Conservation (phyloP, 768 basidiomycete genomes). For the Pleurotus platypus region DNA sequence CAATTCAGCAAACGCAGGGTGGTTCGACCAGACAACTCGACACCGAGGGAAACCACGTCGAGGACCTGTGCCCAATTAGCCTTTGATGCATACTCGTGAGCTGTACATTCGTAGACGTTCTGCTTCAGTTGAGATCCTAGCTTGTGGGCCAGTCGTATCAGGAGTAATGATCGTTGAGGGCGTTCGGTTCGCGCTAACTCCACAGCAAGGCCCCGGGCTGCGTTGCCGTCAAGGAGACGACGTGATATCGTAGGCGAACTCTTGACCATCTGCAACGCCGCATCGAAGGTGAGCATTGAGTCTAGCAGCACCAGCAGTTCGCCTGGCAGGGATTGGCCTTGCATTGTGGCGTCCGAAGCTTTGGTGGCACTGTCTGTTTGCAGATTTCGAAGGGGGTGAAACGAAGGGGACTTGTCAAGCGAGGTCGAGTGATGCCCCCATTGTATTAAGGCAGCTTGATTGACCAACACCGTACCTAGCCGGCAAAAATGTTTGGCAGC, state of each 20-base stretch:
- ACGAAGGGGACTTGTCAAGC: neutral
- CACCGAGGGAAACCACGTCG: constrained; percentile 43
- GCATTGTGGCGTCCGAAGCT: constrained; percentile 4
- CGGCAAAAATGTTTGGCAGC: neutral
- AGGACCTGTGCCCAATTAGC: constrained; percentile 51
- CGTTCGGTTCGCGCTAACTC: constrained; percentile 25
- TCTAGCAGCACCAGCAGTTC: constrained; percentile 2
- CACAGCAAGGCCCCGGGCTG: constrained; percentile 26
- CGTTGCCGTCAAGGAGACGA: constrained; percentile 29
- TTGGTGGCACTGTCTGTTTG: neutral
- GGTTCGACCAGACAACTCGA: constrained; percentile 42
- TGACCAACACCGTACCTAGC: neutral
- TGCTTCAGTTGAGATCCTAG: constrained; percentile 48
- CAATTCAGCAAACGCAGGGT: constrained; percentile 66
- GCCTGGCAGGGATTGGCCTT: neutral
- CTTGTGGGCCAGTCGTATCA: constrained; percentile 44
- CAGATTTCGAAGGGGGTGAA: neutral
- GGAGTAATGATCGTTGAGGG: constrained; percentile 38
- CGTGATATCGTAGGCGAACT: constrained; percentile 15
- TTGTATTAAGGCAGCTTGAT: neutral
- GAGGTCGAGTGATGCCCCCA: neutral
- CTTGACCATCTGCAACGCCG: constrained; percentile 14
- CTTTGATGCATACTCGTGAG: constrained; percentile 41
- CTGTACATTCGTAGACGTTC: constrained; percentile 56
- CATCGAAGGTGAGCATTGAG: neutral